phyloP scores from a whole-genome alignment of 257 asterid genomes.

The Solanum sejunctum region DNA sequence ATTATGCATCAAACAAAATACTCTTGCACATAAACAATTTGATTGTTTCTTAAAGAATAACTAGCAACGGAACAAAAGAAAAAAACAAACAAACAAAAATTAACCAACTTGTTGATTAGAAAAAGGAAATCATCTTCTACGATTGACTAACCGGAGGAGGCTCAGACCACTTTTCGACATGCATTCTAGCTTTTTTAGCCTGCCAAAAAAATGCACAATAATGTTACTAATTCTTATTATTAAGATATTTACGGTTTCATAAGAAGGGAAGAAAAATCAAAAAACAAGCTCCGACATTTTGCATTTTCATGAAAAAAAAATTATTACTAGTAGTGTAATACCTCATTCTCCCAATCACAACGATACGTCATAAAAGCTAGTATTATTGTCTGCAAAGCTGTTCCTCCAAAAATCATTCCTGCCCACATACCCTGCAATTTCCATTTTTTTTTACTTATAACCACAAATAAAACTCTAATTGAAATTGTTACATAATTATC shows the following conservation, averaged over 20 bases:
- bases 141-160: neutral
- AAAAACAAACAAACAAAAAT: neutral
- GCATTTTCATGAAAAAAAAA: neutral
- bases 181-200: neutral
- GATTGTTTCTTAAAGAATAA: neutral
- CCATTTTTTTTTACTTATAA: neutral
- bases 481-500: neutral
- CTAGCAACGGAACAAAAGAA: neutral
- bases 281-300: neutral
- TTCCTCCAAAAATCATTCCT: conserved; percentile 56
- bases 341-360: conserved; percentile 50
- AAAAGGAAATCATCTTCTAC: neutral
- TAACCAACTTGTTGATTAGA: neutral
- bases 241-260: neutral
- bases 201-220: neutral
- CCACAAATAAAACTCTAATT: neutral
- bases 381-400: conserved; percentile 28
- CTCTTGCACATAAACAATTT: neutral
- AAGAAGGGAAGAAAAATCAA: neutral
- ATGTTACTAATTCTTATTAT: neutral
- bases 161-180: neutral
- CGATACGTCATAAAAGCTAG: conserved; percentile 11
- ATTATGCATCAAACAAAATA: too few relatives aligned
- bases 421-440: conserved; percentile 32
- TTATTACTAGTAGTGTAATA: neutral